Evolutionary conservation across 1,284 basidiomycete genomes (phyloP), one percentile per base, ranked within the genome.

Genomic region (Fistulina hepatica): DNA sequence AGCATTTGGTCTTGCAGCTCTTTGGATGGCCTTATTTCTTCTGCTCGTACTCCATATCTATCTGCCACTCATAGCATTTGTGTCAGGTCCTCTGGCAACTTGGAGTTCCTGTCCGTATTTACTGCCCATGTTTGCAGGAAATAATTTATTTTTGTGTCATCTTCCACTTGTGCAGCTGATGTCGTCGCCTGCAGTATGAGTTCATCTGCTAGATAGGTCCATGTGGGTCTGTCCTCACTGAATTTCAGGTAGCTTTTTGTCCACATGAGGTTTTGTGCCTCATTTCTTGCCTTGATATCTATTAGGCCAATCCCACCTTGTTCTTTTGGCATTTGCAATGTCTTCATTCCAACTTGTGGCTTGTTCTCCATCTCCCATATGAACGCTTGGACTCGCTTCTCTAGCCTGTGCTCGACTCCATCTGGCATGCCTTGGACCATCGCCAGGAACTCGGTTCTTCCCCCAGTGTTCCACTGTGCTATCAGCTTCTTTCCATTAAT

Each of bases 241-340:
- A 49, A 8, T 19, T 46, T 34, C 0, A 55, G 45, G 42, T 48
- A 57, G 0, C 35, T 15, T 28, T 45, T 48, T 0, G 56, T 19
- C 51, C 52, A 54, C 31, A 44, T 52, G 0, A 58, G 10, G 2
- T 48, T 25, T 0, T 57, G 52, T 0, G 56, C 57, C 6, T 54
- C 42, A 26, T 55, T 53, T 5, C 55, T n/a, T 0, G 45, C 33
- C 8, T 44, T 23, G 0, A 59, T 15, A 40, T 55, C 49, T 0
- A 55, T 37, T 0, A 59, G 19, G 0, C 39, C 42, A 2, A 50
- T 21, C 1, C 55, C 51, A 1, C 51, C 54, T 13, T 47, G 33
- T 13, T 44, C 37, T 4, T 36, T 25, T 0, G 39, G 40, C 0
- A 10, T 12, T 9, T 32, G 32, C 12, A 45, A 48, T 12, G 25